Evolutionary conservation across 176 grass and related monocot genomes (phyloP).

Genomic region (Oryza coarctata): DNA sequence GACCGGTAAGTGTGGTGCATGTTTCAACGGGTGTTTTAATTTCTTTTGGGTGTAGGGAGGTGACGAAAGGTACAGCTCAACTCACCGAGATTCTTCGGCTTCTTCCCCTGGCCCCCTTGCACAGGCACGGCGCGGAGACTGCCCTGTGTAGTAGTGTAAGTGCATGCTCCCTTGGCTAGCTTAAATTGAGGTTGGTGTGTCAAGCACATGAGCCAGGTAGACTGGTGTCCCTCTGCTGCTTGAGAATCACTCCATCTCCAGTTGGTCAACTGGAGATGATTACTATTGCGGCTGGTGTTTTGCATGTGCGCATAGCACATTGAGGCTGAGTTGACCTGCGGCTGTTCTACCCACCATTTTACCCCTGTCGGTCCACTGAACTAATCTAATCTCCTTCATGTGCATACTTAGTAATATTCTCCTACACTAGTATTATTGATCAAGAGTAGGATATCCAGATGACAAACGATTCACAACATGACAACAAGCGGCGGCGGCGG

Average conservation of each 20-base stretch:
- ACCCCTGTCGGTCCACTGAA: not conserved
- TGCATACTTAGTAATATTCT: no score
- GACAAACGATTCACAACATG: not conserved
- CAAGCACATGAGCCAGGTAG: not conserved
- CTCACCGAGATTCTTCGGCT: conserved; percentile 46
- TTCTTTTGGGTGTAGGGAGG: conserved; percentile 24
- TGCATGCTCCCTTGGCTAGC: not conserved
- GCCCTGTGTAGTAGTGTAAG: not conserved
- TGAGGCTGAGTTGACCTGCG: not conserved
- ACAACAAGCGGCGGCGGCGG: no score
- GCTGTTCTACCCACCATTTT: not conserved
- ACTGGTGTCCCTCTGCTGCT: not conserved
- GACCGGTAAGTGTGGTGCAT: not conserved
- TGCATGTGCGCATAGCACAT: not conserved
- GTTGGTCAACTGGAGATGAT: conserved; percentile 19
- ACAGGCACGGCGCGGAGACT: not conserved
- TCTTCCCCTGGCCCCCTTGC: not conserved
- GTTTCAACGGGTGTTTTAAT: not conserved
- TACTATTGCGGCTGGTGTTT: not conserved
- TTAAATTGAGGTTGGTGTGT: not conserved
- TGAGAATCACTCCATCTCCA: conserved; percentile 29
- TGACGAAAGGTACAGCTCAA: conserved; percentile 50
- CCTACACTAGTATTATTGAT: not conserved
- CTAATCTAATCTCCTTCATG: not conserved
- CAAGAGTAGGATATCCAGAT: no score